phyloP scores from a whole-genome alignment of 148 eudicot genomes.

The Oxyria digyna region DNA sequence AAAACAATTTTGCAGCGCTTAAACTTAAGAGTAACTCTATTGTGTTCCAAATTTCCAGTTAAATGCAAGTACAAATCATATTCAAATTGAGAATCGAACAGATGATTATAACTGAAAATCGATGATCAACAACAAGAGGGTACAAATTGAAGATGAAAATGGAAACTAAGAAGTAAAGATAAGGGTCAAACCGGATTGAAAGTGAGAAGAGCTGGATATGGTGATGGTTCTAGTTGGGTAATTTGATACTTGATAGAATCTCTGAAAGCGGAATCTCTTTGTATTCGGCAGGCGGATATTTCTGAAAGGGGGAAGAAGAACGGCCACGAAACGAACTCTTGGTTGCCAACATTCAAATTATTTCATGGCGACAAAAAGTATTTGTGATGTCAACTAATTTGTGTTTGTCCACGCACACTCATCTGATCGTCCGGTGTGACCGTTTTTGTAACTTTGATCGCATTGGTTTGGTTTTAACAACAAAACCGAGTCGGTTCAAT shows the following conservation, averaged over 20 bases:
- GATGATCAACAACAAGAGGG: not conserved
- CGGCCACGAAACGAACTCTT: conserved; percentile 6
- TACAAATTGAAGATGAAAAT: not conserved
- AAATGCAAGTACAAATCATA: too few relatives aligned
- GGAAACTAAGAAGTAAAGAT: not conserved
- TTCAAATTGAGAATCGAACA: not conserved
- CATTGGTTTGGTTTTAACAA: too few relatives aligned
- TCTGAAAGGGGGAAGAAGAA: not conserved
- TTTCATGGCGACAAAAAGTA: not conserved
- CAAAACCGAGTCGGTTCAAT: too few relatives aligned
- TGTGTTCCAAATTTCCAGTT: too few relatives aligned
- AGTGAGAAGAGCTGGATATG: not conserved
- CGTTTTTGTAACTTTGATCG: too few relatives aligned
- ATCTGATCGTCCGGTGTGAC: too few relatives aligned
- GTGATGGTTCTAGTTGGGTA: not conserved
- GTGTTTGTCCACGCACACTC: too few relatives aligned
- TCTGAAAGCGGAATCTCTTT: not conserved
- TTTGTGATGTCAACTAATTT: too few relatives aligned
- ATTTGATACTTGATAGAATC: not conserved
- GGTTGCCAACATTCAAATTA: not conserved
- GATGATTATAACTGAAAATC: not conserved
- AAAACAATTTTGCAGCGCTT: too few relatives aligned
- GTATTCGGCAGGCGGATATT: not conserved
- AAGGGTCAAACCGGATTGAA: not conserved
- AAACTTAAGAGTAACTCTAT: too few relatives aligned